A percentile compares a stretch with the other conserved stretches of the same genome.
Conservation (phyloP, 2,329 filamentous ascomycete genomes). For the Xylaria sp. region DNA sequence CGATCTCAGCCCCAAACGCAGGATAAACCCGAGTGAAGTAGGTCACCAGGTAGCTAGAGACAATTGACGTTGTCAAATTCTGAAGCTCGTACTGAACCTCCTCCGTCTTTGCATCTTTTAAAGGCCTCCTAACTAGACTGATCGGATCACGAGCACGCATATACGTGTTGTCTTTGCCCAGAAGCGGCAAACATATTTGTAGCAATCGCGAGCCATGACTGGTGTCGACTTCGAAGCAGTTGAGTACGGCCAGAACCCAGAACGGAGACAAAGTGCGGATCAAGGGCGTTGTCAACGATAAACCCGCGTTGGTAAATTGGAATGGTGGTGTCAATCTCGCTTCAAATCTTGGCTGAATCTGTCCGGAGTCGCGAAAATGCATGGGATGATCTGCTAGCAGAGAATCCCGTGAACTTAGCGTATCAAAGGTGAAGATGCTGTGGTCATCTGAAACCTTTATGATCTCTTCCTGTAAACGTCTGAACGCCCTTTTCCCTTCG, state of each 20-base stretch:
- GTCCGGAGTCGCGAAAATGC: slow-evolving; percentile 7
- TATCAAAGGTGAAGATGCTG: slow-evolving; percentile 26
- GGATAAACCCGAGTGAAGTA: slow-evolving; percentile 28
- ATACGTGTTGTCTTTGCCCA: slow-evolving; percentile 26
- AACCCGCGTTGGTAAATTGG: slow-evolving; percentile 25
- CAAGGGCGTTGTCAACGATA: slow-evolving; percentile 22
- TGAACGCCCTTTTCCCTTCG: slow-evolving; percentile 19
- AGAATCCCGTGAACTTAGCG: slow-evolving; percentile 11
- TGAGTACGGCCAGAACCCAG: slow-evolving; percentile 27
- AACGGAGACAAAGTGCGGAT: slow-evolving; percentile 26
- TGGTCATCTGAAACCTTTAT: slow-evolving; percentile 26
- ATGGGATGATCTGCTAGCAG: slow-evolving; percentile 26
- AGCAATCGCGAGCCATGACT: slow-evolving; percentile 14
- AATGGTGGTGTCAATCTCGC: slow-evolving; percentile 23
- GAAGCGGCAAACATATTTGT: slow-evolving; percentile 25
- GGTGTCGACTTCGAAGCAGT: slow-evolving; percentile 27
- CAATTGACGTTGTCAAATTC: slow-evolving; percentile 13
- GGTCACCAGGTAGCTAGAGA: slow-evolving; percentile 18
- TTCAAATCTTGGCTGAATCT: slow-evolving; percentile 22
- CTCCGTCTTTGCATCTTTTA: slow-evolving; percentile 12
- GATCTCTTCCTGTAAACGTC: slow-evolving; percentile 27
- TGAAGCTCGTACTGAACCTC: slow-evolving; percentile 19
- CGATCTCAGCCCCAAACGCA: slow-evolving; percentile 22
- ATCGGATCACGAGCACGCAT: slow-evolving; percentile 30
- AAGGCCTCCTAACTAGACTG: slow-evolving; percentile 14